Base-by-base conservation (phyloP, 306 rosid genomes). In the Dalbergia oliveri region DNA sequence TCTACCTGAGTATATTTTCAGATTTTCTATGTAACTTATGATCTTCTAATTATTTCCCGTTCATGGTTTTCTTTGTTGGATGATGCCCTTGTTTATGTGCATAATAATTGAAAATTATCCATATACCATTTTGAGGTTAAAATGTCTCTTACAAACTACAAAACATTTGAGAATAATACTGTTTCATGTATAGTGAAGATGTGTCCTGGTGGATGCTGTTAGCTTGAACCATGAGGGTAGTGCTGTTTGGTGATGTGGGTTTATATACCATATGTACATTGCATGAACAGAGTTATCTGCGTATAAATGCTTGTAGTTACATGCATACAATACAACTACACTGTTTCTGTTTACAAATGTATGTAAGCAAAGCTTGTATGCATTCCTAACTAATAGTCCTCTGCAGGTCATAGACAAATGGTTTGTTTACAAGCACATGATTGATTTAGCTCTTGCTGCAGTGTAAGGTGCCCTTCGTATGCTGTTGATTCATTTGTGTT, bases 1-100 rank as follows among this genome's bases (percentile, higher is more conserved):
- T 50, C 21, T 63, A 60, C 31, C 56, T 10, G 31, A 45, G 63
- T 64, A 53, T 65, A 11, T 79, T 13, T 66, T 26, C 43, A 18
- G 59, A 79, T 79, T 41, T 39, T 35, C 26, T 33, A 41, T 62
- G 8, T 33, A 59, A 45, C 16, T 49, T 57, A 4, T 31, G n/a
- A 23, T 69, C 23, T 71, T 41, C n/a, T 43, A 71, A 59, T 7
- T 23, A 37, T 13, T 44, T 66, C 19, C 75, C 49, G 59, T 72
- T 76, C 37, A 12, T 67, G 63, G 11, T 71, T 79, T 79, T 67
- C 49, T 72, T 47, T 65, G 67, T 80, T 70, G 64, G 63, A 71
- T 16, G 54, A 21, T 61, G 68, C 14, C 33, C 54, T 74, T 41
- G 68, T 34, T 71, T 50, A 70, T 75, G 78, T 33, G 37, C 72